phyloP scores from a whole-genome alignment of 1,284 basidiomycete species.

The Neonothopanus nambi region DNA sequence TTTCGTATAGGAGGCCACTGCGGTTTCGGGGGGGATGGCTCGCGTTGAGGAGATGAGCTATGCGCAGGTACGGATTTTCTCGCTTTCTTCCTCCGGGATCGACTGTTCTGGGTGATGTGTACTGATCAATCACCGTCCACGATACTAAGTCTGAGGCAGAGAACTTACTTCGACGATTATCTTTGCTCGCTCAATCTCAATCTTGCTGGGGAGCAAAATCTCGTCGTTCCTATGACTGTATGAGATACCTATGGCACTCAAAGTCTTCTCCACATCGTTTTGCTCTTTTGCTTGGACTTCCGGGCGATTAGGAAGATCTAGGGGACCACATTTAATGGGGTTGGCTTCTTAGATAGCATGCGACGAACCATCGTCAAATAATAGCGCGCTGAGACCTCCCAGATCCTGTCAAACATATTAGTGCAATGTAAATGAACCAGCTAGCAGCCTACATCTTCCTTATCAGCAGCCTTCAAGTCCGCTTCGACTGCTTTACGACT shows the following conservation, averaged over 20 bases:
- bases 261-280: slow-evolving; percentile 53
- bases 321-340: neutral
- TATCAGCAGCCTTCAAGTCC: slow-evolving; percentile 54
- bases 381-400: slow-evolving; percentile 60
- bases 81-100: slow-evolving; percentile 28
- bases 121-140: neutral
- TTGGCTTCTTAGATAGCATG: neutral
- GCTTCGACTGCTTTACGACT: slow-evolving; percentile 17
- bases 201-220: slow-evolving; percentile 63
- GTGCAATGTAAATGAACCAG: neutral
- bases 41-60: neutral
- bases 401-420: slow-evolving; percentile 40
- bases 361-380: slow-evolving; percentile 66
- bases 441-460: slow-evolving; percentile 48
- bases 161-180: slow-evolving; percentile 51
- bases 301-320: slow-evolving; percentile 30
- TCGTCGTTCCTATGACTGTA: slow-evolving; percentile 75
- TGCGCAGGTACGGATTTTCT: slow-evolving; percentile 24
- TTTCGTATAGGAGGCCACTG: slow-evolving; percentile 66
- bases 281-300: slow-evolving; percentile 30
- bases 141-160: neutral
- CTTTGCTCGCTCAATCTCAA: slow-evolving; percentile 63
- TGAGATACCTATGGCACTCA: slow-evolving; percentile 59
- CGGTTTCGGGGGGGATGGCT: slow-evolving; percentile 31
- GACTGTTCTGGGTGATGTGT: slow-evolving; percentile 26